Conservation (phyloP, 352 stramenopile species). For the Pythium monospermum region DNA sequence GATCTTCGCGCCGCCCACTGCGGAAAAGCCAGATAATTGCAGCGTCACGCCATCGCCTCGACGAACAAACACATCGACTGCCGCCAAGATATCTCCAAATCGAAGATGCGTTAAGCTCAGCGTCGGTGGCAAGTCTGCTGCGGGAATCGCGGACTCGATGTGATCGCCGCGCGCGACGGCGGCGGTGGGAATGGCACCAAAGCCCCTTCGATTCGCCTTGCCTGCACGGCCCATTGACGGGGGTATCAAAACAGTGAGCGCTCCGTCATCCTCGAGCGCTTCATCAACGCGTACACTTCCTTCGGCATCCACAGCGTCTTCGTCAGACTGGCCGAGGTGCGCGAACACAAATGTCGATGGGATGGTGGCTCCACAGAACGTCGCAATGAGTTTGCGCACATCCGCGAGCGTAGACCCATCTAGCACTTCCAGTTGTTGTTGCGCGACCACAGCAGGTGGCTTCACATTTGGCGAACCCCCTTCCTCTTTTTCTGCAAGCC, state of each 20-base stretch:
- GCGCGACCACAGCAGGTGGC: slow-evolving; percentile 2
- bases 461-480: background rate
- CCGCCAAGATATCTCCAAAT: slow-evolving; percentile 11
- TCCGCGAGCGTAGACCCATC: slow-evolving; percentile 22
- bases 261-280: slow-evolving; percentile 7
- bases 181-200: background rate
- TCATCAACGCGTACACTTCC: slow-evolving; percentile 6
- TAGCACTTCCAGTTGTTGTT: slow-evolving; percentile 21
- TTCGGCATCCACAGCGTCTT: slow-evolving; percentile 5
- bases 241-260: slow-evolving; percentile 7
- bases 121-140: background rate
- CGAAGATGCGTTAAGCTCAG: slow-evolving; percentile 8
- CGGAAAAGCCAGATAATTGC: slow-evolving; percentile 11
- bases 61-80: slow-evolving; percentile 10
- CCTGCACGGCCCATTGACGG: background rate
- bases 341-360: slow-evolving; percentile 21
- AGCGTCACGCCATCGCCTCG: slow-evolving; percentile 9
- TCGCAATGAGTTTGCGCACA: slow-evolving; percentile 24
- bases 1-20: background rate
- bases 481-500: background rate
- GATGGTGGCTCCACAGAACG: slow-evolving; percentile 20
- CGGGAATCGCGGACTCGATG: background rate
- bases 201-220: background rate
- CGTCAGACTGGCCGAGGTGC: background rate
- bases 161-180: background rate